phyloP scores from a whole-genome alignment of 2,329 filamentous ascomycete species.

The Curvularia verruculosa region DNA sequence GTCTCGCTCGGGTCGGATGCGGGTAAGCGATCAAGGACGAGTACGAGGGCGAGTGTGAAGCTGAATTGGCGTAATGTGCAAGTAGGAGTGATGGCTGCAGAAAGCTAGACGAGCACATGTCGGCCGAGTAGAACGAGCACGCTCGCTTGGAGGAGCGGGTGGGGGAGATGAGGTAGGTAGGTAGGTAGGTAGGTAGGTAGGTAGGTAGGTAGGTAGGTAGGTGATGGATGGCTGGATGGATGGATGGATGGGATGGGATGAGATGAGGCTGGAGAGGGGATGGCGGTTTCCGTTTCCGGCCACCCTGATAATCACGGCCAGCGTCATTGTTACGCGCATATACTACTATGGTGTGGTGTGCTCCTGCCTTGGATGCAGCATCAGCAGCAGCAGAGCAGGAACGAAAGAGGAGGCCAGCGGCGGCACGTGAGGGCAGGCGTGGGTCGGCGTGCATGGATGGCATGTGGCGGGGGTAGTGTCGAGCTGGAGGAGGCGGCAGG shows the following conservation, averaged over 20 bases:
- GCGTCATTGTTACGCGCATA: neutral
- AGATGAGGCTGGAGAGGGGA: neutral
- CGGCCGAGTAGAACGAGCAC: conserved; percentile 2
- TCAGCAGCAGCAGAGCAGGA: neutral
- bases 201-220: too few species aligned
- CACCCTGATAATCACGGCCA: neutral
- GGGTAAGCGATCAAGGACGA: conserved; percentile 13
- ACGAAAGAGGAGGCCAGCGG: too few species aligned
- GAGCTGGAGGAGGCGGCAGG: neutral
- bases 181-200: too few species aligned
- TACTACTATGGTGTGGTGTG: too few species aligned
- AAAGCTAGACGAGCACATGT: neutral
- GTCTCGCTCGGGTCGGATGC: neutral
- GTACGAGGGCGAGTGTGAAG: neutral
- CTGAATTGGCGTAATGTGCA: conserved; percentile 20
- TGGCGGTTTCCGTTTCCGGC: neutral
- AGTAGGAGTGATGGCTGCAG: conserved; percentile 11
- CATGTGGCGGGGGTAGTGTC: neutral
- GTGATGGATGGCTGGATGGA: too few species aligned
- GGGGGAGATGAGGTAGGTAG: too few species aligned
- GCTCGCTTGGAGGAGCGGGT: neutral
- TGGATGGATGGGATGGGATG: neutral
- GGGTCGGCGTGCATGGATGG: neutral
- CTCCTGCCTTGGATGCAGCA: too few species aligned
- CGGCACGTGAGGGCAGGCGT: neutral